A percentile compares a stretch with the other conserved stretches of the same genome.
phyloP scores from a whole-genome alignment of 2,329 filamentous ascomycete genomes.

The Endoconidiophora laricicola region DNA sequence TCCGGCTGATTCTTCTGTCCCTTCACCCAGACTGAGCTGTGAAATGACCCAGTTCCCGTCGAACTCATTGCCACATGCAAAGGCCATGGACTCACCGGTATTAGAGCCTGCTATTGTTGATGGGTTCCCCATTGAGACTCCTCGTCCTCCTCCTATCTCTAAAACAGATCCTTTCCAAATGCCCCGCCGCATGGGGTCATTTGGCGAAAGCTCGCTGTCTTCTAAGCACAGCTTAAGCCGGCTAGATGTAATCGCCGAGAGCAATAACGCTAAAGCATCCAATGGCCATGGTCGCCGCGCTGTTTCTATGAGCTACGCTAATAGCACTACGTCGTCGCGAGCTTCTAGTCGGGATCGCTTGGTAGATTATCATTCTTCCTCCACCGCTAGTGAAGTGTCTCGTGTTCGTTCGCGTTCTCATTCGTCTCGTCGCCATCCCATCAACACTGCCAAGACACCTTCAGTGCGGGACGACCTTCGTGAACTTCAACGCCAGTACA shows the following conservation, averaged over 20 bases:
- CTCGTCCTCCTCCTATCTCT: conserved; percentile 8
- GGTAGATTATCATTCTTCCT: not conserved
- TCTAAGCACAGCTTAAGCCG: conserved; percentile 6
- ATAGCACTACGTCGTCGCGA: not conserved
- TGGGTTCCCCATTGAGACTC: conserved; percentile 8
- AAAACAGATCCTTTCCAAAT: not conserved
- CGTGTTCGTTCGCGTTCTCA: conserved; percentile 5
- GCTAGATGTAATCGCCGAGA: conserved; percentile 8
- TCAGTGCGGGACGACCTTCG: conserved; percentile 39
- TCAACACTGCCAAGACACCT: conserved; percentile 36
- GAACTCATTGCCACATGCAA: not conserved
- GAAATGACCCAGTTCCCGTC: not conserved
- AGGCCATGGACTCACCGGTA: conserved; percentile 1
- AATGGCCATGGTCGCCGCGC: conserved; percentile 6
- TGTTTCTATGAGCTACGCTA: conserved; percentile 5
- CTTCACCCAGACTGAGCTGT: not conserved
- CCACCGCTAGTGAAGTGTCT: not conserved
- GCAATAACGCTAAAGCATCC: conserved; percentile 2
- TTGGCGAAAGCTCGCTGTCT: not conserved
- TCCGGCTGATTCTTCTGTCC: not conserved
- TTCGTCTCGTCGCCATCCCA: conserved; percentile 25
- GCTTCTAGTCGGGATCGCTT: too few species aligned
- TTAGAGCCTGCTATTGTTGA: conserved; percentile 8
- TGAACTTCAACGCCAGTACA: conserved; percentile 33
- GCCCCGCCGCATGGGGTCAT: not conserved